Conservation (phyloP, 495 filamentous ascomycete genomes). For the Rhypophila decipiens region DNA sequence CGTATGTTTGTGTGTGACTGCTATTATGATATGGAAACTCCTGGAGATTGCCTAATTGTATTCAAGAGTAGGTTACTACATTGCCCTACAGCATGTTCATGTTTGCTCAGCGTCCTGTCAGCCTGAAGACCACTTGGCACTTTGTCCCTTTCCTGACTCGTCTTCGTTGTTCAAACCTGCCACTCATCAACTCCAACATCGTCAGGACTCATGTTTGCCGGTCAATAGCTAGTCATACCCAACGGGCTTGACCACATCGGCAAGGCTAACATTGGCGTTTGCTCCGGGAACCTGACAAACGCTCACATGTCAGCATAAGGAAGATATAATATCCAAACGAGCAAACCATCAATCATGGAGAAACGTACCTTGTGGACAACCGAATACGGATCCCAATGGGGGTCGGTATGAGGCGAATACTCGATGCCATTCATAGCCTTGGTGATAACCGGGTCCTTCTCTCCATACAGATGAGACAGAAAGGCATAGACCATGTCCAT, state of each 20-base stretch:
- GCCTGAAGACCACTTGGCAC: too few relatives aligned
- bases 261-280: background rate
- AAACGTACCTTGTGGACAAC: conserved; percentile 9
- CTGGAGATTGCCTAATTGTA: too few relatives aligned
- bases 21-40: too few relatives aligned
- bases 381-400: conserved; percentile 31
- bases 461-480: conserved; percentile 39
- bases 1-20: too few relatives aligned
- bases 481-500: conserved; percentile 59
- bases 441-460: conserved; percentile 10
- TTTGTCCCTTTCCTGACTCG: too few relatives aligned
- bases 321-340: background rate
- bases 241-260: background rate
- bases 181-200: conserved; percentile 1
- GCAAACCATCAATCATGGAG: background rate
- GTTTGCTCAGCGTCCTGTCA: too few relatives aligned
- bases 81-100: too few relatives aligned
- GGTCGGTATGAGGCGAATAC: conserved; percentile 29
- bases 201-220: background rate
- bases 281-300: conserved; percentile 3
- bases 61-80: too few relatives aligned
- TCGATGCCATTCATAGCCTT: conserved; percentile 16
- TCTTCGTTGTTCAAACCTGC: too few relatives aligned
- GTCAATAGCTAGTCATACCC: background rate
- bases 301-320: background rate